Conservation (phyloP, 768 basidiomycete genomes). For the Sutorius australiensis region DNA sequence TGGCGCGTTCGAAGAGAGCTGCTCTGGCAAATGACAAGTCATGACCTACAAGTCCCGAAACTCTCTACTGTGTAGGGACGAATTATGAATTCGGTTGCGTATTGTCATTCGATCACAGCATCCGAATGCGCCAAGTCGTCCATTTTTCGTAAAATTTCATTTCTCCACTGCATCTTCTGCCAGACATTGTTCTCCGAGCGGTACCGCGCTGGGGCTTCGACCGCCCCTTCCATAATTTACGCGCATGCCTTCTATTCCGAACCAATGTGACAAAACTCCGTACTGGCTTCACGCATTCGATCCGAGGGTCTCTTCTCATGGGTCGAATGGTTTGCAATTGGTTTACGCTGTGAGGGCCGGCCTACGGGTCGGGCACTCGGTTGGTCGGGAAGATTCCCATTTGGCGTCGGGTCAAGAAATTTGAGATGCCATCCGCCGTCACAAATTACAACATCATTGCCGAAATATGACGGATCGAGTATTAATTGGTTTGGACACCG, state of each 20-base stretch:
- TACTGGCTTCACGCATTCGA: background rate
- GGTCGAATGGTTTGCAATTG: background rate
- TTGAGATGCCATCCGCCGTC: background rate
- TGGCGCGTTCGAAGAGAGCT: background rate
- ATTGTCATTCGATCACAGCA: background rate
- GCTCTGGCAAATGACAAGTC: background rate
- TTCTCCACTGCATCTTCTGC: background rate
- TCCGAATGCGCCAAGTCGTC: background rate
- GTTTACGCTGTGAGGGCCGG: background rate
- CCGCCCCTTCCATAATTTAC: background rate
- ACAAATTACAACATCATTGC: conserved; percentile 10
- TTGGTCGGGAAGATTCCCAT: background rate
- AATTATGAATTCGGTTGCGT: background rate
- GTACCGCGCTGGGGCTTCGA: background rate
- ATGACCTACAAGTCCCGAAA: too few species aligned
- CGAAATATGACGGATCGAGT: conserved; percentile 16
- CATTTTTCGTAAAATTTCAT: conserved; percentile 9
- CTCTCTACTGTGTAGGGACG: too few species aligned
- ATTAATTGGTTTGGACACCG: conserved; percentile 11
- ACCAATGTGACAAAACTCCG: too few species aligned
- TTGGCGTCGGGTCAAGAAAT: background rate
- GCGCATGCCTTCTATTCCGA: background rate
- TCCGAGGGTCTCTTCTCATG: background rate
- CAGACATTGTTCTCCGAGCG: background rate
- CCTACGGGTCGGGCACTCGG: background rate